Evolutionary conservation across 2,329 filamentous ascomycete species (phyloP), one percentile per base, ranked within the genome.

Genomic region (Graphiopsis chlorocephala): DNA sequence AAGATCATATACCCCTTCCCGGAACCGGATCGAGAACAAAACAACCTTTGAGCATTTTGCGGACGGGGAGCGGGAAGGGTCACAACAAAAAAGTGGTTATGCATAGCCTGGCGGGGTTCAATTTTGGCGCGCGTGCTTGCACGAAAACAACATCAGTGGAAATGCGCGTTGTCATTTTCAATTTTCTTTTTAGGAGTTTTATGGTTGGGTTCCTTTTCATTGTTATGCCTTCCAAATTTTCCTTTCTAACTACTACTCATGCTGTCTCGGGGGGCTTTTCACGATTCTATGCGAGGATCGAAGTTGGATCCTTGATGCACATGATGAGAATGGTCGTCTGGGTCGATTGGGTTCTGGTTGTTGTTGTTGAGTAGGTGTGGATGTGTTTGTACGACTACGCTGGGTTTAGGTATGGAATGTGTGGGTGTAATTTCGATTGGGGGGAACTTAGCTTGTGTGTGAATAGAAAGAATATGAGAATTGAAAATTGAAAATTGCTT

Each of bases 331-430:
- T 17, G 26, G 5, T 29, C 17, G n/a, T 28, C 12, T n/a, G 28
- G 50, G 7, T 5, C 3, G 50, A 17, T 29, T 25, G 25, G 26
- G 35, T 12, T 38, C 12, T 45, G 38, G 38, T 14, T 45, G 38
- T n/a, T n/a, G n/a, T n/a, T n/a, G n/a, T 20, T 12, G n/a, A 45
- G 38, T 20, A n/a, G n/a, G 38, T 45, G 38, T 45, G 38, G n/a
- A 20, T 53, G 26, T 53, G 50, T 53, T 45, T 53, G 50, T 53
- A 53, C 29, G 50, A 53, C 50, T 53, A 53, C 10, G 50, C 50
- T 53, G 17, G 50, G 8, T 53, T 29, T 53, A 8, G 29, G 29
- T 31, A 20, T n/a, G 50, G 50, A 15, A n/a, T 7, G 26, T 45
- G 6, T 29, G 50, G 48, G 47, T 50, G 12, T n/a, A 20, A 53